Conservation (phyloP, 106 monocot genomes). For the Dactylorhiza incarnata region DNA sequence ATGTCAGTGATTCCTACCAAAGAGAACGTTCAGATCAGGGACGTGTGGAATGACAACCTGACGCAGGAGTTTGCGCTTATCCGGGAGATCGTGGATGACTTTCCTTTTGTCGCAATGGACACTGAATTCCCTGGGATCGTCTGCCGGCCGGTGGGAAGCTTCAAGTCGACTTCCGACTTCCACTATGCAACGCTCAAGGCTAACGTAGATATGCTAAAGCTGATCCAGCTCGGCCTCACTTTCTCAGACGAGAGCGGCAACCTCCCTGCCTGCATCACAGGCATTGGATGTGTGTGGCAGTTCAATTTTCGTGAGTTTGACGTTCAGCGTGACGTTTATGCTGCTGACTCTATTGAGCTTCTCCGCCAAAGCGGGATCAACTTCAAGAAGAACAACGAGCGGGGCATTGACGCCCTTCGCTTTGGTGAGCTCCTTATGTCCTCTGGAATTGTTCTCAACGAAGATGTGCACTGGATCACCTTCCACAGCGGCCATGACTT, state of each 20-base stretch:
- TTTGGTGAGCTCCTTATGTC: conserved; percentile 50
- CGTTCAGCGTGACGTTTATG: conserved; percentile 19
- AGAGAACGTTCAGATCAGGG: no score
- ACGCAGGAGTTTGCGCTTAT: no score
- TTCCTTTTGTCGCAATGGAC: no score
- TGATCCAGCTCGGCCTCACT: conserved; percentile 46
- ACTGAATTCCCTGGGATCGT: no score
- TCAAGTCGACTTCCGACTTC: conserved; percentile 25
- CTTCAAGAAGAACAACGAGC: conserved; percentile 25
- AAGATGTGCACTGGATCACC: conserved; percentile 35
- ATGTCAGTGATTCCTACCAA: no score
- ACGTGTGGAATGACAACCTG: no score
- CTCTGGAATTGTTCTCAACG: conserved; percentile 44
- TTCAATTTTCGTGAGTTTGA: conserved; percentile 11
- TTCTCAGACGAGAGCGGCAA: conserved; percentile 36
- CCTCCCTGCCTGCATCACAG: conserved; percentile 29
- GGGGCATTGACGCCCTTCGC: conserved; percentile 25
- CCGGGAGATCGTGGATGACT: conserved; percentile 21
- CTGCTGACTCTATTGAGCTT: conserved; percentile 36
- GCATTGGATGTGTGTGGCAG: conserved; percentile 21
- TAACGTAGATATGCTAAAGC: conserved; percentile 43
- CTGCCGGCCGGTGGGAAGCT: conserved; percentile 20
- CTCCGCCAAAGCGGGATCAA: conserved; percentile 39
- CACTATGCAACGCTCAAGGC: conserved; percentile 41
- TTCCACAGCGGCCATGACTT: conserved; percentile 48